A percentile compares a stretch with the other conserved stretches of the same genome.
Conservation (phyloP, 1,284 basidiomycete species). For the Cryptococcus floricola region DNA sequence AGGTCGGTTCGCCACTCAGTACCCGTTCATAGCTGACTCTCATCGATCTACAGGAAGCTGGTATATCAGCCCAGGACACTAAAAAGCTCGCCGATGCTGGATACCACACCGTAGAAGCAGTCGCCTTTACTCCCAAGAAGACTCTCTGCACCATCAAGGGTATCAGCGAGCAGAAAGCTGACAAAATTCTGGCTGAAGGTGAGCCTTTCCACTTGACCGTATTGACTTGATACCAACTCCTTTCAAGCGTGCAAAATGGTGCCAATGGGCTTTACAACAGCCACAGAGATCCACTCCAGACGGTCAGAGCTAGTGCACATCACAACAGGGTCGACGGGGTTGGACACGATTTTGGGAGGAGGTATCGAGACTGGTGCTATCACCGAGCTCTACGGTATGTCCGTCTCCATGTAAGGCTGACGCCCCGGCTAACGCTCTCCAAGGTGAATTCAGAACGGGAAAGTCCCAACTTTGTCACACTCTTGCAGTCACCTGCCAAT, state of each 20-base stretch:
- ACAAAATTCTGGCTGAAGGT: conserved; percentile 93
- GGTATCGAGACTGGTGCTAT: conserved; percentile 98
- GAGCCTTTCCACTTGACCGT: conserved; percentile 23
- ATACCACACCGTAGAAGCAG: conserved; percentile 88
- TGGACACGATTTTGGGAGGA: conserved; percentile 91
- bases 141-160: conserved; percentile 86
- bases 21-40: not conserved
- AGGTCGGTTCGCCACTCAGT: conserved; percentile 44
- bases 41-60: conserved; percentile 61
- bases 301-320: conserved; percentile 96
- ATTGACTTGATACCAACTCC: conserved; percentile 5
- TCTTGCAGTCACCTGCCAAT: conserved; percentile 92
- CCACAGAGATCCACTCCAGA: conserved; percentile 92
- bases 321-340: conserved; percentile 91
- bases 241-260: conserved; percentile 84
- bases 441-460: conserved; percentile 87
- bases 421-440: too few species aligned
- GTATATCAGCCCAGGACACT: conserved; percentile 86
- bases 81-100: conserved; percentile 92
- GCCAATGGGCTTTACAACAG: conserved; percentile 96
- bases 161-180: conserved; percentile 95
- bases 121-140: conserved; percentile 98
- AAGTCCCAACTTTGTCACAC: conserved; percentile 99
- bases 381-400: conserved; percentile 86
- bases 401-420: too few species aligned